Evolutionary conservation across 352 stramenopile genomes (phyloP), one percentile per base, ranked within the genome.

Genomic region (Phytopythium mirpurense): DNA sequence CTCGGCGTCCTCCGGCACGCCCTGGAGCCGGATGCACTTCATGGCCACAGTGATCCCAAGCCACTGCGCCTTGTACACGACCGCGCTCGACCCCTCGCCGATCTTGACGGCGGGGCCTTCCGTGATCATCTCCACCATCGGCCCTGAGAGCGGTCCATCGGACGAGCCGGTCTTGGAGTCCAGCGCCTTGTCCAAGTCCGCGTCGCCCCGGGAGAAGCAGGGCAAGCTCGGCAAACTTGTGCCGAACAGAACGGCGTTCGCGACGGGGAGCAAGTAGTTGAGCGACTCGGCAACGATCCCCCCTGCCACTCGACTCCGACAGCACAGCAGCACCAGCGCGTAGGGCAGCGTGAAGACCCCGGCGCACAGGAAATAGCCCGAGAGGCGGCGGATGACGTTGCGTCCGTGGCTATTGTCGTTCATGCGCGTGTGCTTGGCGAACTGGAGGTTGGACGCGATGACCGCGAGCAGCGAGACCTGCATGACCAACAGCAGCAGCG

Each of bases 21-120:
- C 67, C 19, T 78, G 67, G 0, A 89, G 57, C 1, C 74, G 71
- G 27, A 89, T 73, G 56, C 75, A 87, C 56, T 89, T 89, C 46
- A 89, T 76, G n/a, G 78, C 78, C 15, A 87, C 75, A 0, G 75
- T 86, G 40, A 86, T 89, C n/a, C 75, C 78, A 16, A 89, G 65
- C 75, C 75, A 89, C 50, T 86, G 71, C 1, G 65, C 78, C 49
- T 76, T 78, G 61, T 82, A 89, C 38, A 89, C 75, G 34, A 86
- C 63, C 0, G 73, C 75, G 52, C 76, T 87, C 19, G 74, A 85
- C 23, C 74, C 76, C 53, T 85, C 74, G 8, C 78, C 75, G 38
- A 89, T 87, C 67, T 84, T 86, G 23, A 80, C 59, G 5, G 82
- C 78, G 5, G 65, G 73, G 5, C 70, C 71, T 50, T 84, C 75